Conservation (phyloP, 768 basidiomycete species). For the Tulasnella sp. region DNA sequence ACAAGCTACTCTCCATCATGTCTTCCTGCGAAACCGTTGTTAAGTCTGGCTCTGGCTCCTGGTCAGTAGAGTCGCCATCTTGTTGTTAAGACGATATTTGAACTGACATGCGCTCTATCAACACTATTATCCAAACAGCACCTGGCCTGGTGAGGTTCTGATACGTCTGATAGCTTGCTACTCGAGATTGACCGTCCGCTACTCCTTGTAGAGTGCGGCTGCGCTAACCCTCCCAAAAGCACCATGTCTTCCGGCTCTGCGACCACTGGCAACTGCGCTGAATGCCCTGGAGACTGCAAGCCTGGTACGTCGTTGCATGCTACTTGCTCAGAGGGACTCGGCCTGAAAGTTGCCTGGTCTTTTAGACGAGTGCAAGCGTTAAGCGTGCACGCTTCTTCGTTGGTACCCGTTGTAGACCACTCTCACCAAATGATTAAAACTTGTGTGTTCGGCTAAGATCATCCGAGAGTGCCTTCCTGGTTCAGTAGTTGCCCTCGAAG, state of each 20-base stretch:
- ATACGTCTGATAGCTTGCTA: too few species aligned
- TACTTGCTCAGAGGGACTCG: background rate
- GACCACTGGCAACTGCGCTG: background rate
- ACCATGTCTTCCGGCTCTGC: background rate
- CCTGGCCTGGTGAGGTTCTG: background rate
- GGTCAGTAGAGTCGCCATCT: background rate
- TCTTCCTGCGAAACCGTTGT: background rate
- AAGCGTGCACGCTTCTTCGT: background rate
- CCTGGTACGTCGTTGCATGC: background rate
- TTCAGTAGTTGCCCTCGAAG: too few species aligned
- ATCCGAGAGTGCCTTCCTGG: background rate
- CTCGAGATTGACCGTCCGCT: background rate
- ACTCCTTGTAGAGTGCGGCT: background rate
- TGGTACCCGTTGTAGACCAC: background rate
- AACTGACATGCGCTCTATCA: background rate
- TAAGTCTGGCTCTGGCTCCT: background rate
- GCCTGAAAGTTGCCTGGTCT: background rate
- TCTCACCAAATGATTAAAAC: background rate
- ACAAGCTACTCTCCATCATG: background rate
- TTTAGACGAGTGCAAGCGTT: background rate
- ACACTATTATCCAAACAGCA: background rate
- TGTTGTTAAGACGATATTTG: background rate
- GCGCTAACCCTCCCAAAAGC: background rate
- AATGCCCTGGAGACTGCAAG: background rate
- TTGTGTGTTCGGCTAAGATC: background rate